Conservation (phyloP, 106 monocot genomes). For the Dendrobium nobile region DNA sequence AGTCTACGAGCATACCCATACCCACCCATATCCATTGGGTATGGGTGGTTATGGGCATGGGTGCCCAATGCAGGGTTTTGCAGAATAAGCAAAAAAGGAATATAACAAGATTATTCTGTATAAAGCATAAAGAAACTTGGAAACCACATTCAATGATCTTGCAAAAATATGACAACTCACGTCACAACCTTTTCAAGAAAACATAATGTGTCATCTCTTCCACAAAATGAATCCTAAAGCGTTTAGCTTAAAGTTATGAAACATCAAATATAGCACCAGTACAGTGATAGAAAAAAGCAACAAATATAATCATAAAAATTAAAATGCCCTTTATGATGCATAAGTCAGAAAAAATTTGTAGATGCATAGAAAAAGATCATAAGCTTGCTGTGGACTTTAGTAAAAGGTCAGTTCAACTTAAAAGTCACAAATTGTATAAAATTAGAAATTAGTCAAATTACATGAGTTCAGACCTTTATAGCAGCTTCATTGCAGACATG, state of each 20-base stretch:
- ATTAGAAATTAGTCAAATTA: constrained; percentile 1
- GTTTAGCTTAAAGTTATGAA: background rate
- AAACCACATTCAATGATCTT: background rate
- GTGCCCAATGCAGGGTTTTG: no score
- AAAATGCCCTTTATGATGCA: background rate
- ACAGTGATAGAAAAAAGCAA: background rate
- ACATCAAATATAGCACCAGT: background rate
- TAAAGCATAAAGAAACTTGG: background rate
- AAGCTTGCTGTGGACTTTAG: background rate
- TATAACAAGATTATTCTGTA: background rate
- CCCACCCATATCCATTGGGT: no score
- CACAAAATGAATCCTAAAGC: background rate
- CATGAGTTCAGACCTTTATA: constrained; percentile 45
- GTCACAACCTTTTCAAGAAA: background rate
- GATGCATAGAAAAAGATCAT: background rate
- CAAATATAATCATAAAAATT: background rate
- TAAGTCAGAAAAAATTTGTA: background rate
- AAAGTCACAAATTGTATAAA: background rate
- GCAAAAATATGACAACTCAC: background rate
- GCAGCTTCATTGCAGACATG: constrained; percentile 84
- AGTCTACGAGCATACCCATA: no score
- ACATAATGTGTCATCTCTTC: background rate
- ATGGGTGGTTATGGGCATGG: no score
- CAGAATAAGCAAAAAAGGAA: background rate
- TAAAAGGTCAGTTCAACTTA: constrained; percentile 2